Conservation (phyloP, 2,329 filamentous ascomycete species). For the Claviceps paspali region DNA sequence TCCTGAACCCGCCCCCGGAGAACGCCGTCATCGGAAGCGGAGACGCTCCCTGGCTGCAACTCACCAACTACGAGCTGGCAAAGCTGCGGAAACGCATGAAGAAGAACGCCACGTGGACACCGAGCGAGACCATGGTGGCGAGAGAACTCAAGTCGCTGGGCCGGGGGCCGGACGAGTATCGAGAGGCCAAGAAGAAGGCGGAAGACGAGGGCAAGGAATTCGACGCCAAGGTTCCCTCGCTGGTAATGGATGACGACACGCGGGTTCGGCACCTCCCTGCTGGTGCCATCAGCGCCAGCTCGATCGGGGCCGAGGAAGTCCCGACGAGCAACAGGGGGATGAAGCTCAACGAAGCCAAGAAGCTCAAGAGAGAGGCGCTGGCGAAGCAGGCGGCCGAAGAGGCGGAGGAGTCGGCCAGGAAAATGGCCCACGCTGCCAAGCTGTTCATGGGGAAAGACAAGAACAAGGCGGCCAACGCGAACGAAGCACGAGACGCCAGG, state of each 20-base stretch:
- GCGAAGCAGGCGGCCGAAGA: conserved; percentile 47
- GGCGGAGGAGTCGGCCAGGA: conserved; percentile 40
- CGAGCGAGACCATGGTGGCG: conserved; percentile 74
- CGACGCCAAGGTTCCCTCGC: conserved; percentile 23
- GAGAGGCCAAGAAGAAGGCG: conserved; percentile 46
- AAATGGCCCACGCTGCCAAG: conserved; percentile 33
- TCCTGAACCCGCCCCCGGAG: conserved; percentile 42
- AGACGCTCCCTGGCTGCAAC: conserved; percentile 49
- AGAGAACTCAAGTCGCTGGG: conserved; percentile 59
- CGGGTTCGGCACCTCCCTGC: conserved; percentile 38
- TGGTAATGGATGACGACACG: conserved; percentile 31
- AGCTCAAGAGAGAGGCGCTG: conserved; percentile 51
- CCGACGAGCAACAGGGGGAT: conserved; percentile 57
- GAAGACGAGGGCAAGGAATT: conserved; percentile 51
- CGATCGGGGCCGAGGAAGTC: conserved; percentile 43
- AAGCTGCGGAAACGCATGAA: conserved; percentile 74
- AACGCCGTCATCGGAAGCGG: conserved; percentile 42
- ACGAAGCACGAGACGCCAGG: conserved; percentile 13
- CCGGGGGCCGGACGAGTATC: conserved; percentile 48
- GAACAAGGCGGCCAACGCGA: conserved; percentile 7
- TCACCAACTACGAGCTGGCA: conserved; percentile 50
- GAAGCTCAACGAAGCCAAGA: conserved; percentile 66
- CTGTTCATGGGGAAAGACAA: conserved; percentile 21
- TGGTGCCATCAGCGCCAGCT: conserved; percentile 43
- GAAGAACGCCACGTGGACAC: conserved; percentile 77